phyloP scores from a whole-genome alignment of 345 rosid species.

The Citrus sp. region DNA sequence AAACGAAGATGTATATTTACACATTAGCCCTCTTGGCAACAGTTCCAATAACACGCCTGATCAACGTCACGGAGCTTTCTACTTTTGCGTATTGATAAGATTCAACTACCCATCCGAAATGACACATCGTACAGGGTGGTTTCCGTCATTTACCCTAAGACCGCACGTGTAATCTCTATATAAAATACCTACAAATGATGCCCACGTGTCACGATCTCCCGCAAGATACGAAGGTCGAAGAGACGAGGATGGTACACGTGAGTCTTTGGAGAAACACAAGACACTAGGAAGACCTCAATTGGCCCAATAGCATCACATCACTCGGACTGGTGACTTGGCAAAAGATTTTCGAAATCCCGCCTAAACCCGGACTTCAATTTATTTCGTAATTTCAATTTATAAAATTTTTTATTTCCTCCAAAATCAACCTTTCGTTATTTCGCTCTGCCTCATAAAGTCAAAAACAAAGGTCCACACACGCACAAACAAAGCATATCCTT shows the following conservation, averaged over 20 bases:
- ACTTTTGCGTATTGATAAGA: not conserved
- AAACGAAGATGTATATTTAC: not conserved
- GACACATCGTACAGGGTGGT: not conserved
- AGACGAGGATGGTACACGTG: not conserved
- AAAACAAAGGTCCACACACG: not conserved
- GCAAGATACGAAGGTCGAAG: not conserved
- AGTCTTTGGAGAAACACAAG: not conserved
- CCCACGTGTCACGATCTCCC: not conserved
- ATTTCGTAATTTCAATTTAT: constrained; percentile 10
- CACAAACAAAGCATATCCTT: constrained; percentile 10
- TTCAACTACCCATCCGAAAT: not conserved
- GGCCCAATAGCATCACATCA: constrained; percentile 11
- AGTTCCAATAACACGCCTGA: not conserved
- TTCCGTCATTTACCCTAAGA: not conserved
- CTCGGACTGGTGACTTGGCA: constrained; percentile 42
- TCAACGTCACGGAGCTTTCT: not conserved
- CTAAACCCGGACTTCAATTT: constrained; percentile 35
- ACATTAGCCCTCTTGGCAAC: not conserved
- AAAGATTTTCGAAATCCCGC: constrained; percentile 51
- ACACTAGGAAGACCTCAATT: not conserved
- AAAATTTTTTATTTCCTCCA: constrained; percentile 7
- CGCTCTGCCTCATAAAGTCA: not conserved
- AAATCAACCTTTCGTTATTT: constrained; percentile 21
- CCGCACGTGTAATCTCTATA: not conserved
- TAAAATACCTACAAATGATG: not conserved